These are phyloP conservation scores for Nothomitra cinnamomea DNA, from an alignment of 2,329 filamentous ascomycete genomes.

Conservation along the genomic window DNA sequence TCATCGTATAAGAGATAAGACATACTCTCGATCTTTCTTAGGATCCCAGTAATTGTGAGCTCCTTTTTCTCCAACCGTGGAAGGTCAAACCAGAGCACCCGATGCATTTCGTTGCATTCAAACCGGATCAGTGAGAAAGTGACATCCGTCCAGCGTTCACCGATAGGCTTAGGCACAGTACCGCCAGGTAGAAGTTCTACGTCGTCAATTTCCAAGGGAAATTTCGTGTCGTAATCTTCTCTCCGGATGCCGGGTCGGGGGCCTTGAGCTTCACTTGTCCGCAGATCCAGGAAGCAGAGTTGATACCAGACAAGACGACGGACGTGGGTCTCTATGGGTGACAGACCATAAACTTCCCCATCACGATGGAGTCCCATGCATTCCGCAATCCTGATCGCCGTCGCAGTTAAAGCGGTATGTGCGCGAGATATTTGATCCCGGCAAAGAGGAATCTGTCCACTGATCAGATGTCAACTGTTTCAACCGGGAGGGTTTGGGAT, in stretches of 20 bases:
- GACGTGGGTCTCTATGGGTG: constrained; percentile 26
- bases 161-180: constrained; percentile 26
- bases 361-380: constrained; percentile 32
- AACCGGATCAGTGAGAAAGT: constrained; percentile 52
- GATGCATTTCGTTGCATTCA: constrained; percentile 57
- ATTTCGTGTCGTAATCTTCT: constrained; percentile 57
- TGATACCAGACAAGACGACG: constrained; percentile 31
- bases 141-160: constrained; percentile 45
- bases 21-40: constrained; percentile 46
- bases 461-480: constrained; percentile 7
- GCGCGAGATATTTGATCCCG: constrained; percentile 54
- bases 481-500: constrained; percentile 9
- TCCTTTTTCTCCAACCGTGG: constrained; percentile 44
- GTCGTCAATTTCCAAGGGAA: constrained; percentile 56
- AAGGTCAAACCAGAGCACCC: constrained; percentile 52
- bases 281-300: constrained; percentile 30
- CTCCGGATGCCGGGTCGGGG: constrained; percentile 53
- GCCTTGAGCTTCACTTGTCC: constrained; percentile 53
- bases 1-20: not conserved
- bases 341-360: constrained; percentile 29
- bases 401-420: constrained; percentile 55
- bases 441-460: constrained; percentile 47
- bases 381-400: constrained; percentile 39
- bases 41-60: constrained; percentile 43
- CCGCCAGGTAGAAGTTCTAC: constrained; percentile 34